Base-by-base conservation (phyloP, 108 stramenopile genomes). In the Mediolabrus comicus region DNA sequence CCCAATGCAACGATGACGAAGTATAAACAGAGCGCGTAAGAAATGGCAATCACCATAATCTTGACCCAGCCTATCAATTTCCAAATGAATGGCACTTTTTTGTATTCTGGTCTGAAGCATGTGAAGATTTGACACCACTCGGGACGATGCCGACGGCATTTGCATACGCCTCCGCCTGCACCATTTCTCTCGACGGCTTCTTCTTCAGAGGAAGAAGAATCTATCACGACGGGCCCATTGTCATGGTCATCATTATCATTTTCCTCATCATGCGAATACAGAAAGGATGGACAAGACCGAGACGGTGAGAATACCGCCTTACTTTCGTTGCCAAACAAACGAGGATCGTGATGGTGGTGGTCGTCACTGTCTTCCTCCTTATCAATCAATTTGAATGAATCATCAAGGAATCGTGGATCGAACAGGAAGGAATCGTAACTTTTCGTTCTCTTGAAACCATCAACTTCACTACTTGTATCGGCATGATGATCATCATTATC, bases 1-100 rank as follows among this genome's bases (percentile, higher is more conserved):
- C 75, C 75, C 39, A 86, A 80, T 38, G 41, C 57, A 28, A 85
- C 71, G 2, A 68, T 63, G n/a, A 69, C 59, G 30, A 83, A 79
- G 58, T 74, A 81, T n/a, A 82, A 33, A 43, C 53, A 80, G 29
- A 80, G 32, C 12, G 70, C 12, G 36, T 83, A 64, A 7, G 71
- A 24, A 9, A 72, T 4, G 12, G 53, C 29, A 16, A 79, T 56
- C 33, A 79, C 49, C 17, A 79, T 39, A 29, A 71, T 22, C 51
- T 79, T 79, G 49, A 63, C 27, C 77, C 77, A 79, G 8, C 35
- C 41, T 11, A 72, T 46, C 9, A 66, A 26, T 54, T 79, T 79
- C 77, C 77, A 79, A 2, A 54, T 24, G 53, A 29, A 31, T 13
- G 77, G 57, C 52, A 65, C 67, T 46, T 67, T n/a, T 31, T 27